Evolutionary conservation across 2,329 filamentous ascomycete genomes (phyloP).

Genomic region (Aspergillus intermedius): DNA sequence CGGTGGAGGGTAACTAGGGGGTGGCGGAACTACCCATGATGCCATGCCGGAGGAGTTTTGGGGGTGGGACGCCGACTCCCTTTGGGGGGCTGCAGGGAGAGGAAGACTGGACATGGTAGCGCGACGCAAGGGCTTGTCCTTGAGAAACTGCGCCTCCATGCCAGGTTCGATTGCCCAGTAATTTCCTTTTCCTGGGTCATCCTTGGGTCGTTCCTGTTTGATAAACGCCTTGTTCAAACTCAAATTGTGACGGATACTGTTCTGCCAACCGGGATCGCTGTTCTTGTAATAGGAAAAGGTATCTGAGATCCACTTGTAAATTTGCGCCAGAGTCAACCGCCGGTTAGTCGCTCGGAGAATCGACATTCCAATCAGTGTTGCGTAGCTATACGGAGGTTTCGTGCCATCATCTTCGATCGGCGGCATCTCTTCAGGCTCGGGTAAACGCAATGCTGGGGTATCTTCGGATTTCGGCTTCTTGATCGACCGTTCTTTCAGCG

Average conservation of each 20-base stretch:
- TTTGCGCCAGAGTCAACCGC: constrained; percentile 82
- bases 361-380: constrained; percentile 91
- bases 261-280: constrained; percentile 90
- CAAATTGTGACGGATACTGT: constrained; percentile 96
- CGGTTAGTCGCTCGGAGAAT: constrained; percentile 80
- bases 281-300: constrained; percentile 82
- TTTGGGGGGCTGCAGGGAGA: constrained; percentile 27
- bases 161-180: constrained; percentile 94
- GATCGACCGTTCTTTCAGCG: constrained; percentile 60
- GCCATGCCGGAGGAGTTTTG: constrained; percentile 27
- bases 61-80: constrained; percentile 22
- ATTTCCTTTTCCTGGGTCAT: constrained; percentile 94
- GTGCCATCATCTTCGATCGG: constrained; percentile 73
- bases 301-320: constrained; percentile 99
- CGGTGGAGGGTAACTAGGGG: constrained; percentile 14
- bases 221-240: constrained; percentile 95
- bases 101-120: constrained; percentile 41
- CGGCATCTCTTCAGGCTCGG: constrained; percentile 73
- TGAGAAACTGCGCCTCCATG: constrained; percentile 81
- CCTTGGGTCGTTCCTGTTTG: constrained; percentile 92
- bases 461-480: constrained; percentile 66
- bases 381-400: constrained; percentile 90
- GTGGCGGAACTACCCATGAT: constrained; percentile 27
- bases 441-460: constrained; percentile 46
- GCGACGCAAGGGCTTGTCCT: constrained; percentile 62